Base-by-base conservation (phyloP, 495 filamentous ascomycete species). In the Pseudomonodictys pantanalensis region DNA sequence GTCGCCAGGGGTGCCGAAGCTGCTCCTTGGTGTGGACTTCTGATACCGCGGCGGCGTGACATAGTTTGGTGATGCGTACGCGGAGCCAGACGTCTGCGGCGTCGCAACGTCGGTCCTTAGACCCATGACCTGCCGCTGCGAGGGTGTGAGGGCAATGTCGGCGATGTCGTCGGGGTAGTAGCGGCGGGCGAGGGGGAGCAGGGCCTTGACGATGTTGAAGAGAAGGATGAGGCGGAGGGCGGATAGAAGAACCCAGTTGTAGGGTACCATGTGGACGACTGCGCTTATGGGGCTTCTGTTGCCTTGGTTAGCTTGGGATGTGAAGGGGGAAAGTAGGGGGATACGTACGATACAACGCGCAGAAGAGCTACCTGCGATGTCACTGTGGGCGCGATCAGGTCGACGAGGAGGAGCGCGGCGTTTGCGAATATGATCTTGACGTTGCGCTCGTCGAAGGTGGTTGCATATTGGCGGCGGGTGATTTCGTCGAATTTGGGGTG, bases 101-200 rank as follows among this genome's bases (percentile, higher is more conserved):
- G 79, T 85, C 2, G 89, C 86, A 43, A 87, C 80, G 12, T 96
- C 83, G 5, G 90, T 88, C 49, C 87, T 81, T 9, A 98, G 83
- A 10, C 92, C 91, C 18, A 98, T 80, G 17, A 96, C 82, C 50
- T 82, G 78, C 38, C 93, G 88, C 72, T 98, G 93, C 11, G 86
- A 85, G 22, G 93, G 90, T 4, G 91, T 97, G 50, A 98, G 80
- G 59, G 93, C 84, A 46, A 98, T 95, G 71, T 98, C 92, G 63
- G 84, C 77, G 57, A 96, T 79, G 59, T 92, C 82, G 71, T 96
- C 91, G 54, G 78, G 81, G 48, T 48, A 48, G 43, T 51, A 56
- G 6, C 75, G 73, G 47, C 83, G 81, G 68, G 89, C 70, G 20
- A 96, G 79, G 11, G 90, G 93, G 22, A 80, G 77, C 32, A 86